Evolutionary conservation across 2,329 filamentous ascomycete species (phyloP).

Genomic region (Fusarium albosuccineum): DNA sequence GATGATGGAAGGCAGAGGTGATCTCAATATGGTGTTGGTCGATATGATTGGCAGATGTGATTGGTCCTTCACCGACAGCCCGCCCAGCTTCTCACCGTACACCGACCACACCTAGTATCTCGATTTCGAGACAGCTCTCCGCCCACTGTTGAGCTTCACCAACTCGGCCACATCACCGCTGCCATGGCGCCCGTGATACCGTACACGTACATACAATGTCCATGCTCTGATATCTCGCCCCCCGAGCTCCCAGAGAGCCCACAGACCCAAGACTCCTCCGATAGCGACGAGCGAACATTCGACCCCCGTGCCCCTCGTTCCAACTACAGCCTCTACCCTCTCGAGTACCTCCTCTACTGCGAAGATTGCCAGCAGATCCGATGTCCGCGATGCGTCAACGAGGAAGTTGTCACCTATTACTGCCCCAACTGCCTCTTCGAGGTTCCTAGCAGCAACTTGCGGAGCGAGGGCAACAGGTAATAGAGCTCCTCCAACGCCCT

Average conservation of each 20-base stretch:
- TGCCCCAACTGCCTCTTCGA: constrained; percentile 97
- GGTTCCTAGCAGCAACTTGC: constrained; percentile 91
- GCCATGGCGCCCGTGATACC: constrained; percentile 67
- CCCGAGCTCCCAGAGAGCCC: constrained; percentile 50
- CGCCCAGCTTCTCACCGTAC: constrained; percentile 30
- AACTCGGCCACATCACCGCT: constrained; percentile 28
- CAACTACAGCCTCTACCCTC: constrained; percentile 91
- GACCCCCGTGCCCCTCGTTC: constrained; percentile 87
- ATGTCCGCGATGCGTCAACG: constrained; percentile 89
- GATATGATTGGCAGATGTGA: constrained; percentile 3
- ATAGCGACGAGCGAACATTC: constrained; percentile 84
- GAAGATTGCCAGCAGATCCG: constrained; percentile 97
- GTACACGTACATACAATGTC: constrained; percentile 77
- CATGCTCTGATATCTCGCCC: constrained; percentile 66
- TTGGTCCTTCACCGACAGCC: constrained; percentile 30
- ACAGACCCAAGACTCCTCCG: constrained; percentile 56
- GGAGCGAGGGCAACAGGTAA: constrained; percentile 93
- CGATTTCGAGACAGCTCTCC: constrained; percentile 40
- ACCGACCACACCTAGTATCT: constrained; percentile 23
- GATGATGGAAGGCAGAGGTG: neutral
- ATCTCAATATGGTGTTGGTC: neutral
- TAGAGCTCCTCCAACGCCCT: neutral
- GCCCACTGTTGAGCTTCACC: constrained; percentile 29
- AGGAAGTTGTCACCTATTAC: constrained; percentile 95
- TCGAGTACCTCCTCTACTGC: constrained; percentile 95